Evolutionary conservation across 805 yeast genomes (phyloP).

Genomic region (Zygotorulaspora danielsina): DNA sequence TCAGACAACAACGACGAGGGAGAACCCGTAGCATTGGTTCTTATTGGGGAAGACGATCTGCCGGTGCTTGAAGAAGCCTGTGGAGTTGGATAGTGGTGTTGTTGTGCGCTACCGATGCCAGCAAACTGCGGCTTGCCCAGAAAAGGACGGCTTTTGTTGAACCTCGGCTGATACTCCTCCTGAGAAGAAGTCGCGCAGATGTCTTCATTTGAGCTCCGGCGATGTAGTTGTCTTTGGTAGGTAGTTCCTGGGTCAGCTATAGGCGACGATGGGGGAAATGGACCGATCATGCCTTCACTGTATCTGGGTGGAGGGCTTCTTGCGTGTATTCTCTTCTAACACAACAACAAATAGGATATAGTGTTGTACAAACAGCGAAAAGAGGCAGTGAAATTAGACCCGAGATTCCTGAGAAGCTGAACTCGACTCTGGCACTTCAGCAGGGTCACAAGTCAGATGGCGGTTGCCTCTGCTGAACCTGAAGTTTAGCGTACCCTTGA

Average conservation of each 20-base stretch:
- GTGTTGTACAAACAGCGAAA: too few relatives aligned
- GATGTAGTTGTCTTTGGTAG: conserved; percentile 13
- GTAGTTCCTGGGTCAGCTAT: conserved; percentile 16
- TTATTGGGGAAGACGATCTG: conserved; percentile 37
- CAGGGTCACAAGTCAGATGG: too few relatives aligned
- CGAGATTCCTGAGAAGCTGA: too few relatives aligned
- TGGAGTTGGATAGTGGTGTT: conserved; percentile 58
- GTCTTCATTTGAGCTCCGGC: conserved; percentile 12
- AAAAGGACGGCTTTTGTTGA: not conserved
- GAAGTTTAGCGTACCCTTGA: too few relatives aligned
- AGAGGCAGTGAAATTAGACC: not conserved
- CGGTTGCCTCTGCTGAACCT: too few relatives aligned
- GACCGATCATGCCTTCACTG: conserved; percentile 11
- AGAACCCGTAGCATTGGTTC: conserved; percentile 9
- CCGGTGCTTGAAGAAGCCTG: conserved; percentile 61
- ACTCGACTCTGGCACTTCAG: too few relatives aligned
- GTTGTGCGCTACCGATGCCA: conserved; percentile 1
- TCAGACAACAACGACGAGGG: conserved; percentile 4
- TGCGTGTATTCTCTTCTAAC: too few relatives aligned
- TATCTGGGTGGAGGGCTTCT: too few relatives aligned
- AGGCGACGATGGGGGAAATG: conserved; percentile 42
- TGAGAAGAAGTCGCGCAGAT: not conserved
- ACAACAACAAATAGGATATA: too few relatives aligned
- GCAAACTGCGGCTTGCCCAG: conserved; percentile 2
- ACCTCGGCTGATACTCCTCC: not conserved